Evolutionary conservation across 331 rosid genomes (phyloP), one percentile per base, ranked within the genome.

Genomic region (Erythrophleum ivorense): DNA sequence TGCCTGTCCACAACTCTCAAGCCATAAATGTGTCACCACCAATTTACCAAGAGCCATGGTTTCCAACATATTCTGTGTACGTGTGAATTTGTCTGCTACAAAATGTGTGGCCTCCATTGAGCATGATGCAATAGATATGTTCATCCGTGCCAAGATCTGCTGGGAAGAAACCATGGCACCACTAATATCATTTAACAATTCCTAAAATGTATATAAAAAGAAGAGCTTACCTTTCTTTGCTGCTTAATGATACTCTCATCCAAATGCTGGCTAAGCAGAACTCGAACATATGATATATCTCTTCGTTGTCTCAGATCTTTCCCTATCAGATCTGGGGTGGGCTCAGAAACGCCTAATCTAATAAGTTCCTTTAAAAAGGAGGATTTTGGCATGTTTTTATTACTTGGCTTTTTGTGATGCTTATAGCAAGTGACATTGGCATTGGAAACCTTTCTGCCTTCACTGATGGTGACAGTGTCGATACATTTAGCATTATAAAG

Each of bases 31-130:
- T 46, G 91, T 91, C 83, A 93, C 92, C 80, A 93, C 91, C 71
- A 87, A 84, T 79, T 91, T 93, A 69, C 96, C 97, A 54, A 91
- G 91, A 78, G 97, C 96, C 79, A 93, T 90, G 74, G 84, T 57
- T 88, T 91, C 97, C 89, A 93, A 83, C 97, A 93, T 93, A 86
- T 93, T 93, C 84, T 84, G 85, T 83, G 96, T 89, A 24, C 96
- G 92, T 52, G 88, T 86, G 78, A 93, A 93, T 86, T 86, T 88
- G 85, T 93, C 90, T 31, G 96, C 91, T 58, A 93, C 53, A 79
- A 93, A 93, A 86, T 93, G 94, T 40, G 96, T 89, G 76, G 96
- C 94, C 75, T 89, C 91, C 86, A 24, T 73, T 21, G 92, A 82
- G 82, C 85, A 75, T 65, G 92, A 81, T 2, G 87, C 96, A 76